Evolutionary conservation across 768 basidiomycete species (phyloP), one percentile per base, ranked within the genome.

Genomic region (Phaffia tasmanica): DNA sequence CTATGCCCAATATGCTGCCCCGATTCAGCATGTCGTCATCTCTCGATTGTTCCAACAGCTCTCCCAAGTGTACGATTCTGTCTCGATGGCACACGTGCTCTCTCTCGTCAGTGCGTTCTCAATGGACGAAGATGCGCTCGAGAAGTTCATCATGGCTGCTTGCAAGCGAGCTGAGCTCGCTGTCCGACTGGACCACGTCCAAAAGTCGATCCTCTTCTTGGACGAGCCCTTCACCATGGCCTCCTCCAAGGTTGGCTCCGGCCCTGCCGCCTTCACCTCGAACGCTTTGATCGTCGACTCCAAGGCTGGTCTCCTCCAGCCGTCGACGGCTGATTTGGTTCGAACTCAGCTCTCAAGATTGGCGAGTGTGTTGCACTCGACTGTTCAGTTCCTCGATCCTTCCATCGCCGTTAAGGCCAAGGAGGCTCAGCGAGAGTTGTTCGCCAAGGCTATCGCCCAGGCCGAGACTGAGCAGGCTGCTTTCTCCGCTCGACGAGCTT

Each of bases 111-210:
- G 88, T 57, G 81, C 83, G 0, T 92, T 94, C 51, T 79, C 89
- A 23, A 75, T 62, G 50, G 87, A 84, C 76, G 84, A 86, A 67
- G 82, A 84, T n/a, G 84, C 86, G 32, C 72, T 80, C 68, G 91
- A 98, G 77, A 86, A 87, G 4, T 97, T 94, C 77, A 79, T 98
- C 70, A 94, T 95, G 88, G 85, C 86, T 47, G 89, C 90, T 67
- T 89, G 89, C 54, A 83, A 86, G 57, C 83, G 86, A 9, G 89
- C 89, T 49, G 91, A 95, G 76, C 82, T 97, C 58, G 81, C 79
- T 71, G 86, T 95, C 70, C 84, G 85, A 19, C 84, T 97, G 55
- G 90, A 98, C 76, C 94, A 99, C 75, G 85, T 86, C 35, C 83
- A 82, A 3, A 88, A 89, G 21, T 85, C 84, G 68, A 85, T 98